Conservation (phyloP, 345 rosid species). For the Populus tremula region DNA sequence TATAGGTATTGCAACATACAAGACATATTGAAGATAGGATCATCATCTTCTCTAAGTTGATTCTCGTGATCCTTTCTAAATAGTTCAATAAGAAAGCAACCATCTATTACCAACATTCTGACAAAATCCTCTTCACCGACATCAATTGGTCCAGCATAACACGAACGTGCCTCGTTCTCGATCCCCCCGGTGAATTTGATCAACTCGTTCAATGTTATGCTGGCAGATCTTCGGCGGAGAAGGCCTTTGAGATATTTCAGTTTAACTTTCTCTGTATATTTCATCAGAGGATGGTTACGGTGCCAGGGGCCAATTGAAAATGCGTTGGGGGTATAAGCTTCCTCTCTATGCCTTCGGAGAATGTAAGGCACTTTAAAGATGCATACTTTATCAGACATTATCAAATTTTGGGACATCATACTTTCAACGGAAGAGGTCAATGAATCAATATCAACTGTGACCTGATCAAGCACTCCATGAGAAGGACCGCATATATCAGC, state of each 20-base stretch:
- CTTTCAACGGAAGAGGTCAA: constrained; percentile 9
- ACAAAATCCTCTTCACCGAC: neutral
- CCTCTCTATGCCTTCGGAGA: constrained; percentile 20
- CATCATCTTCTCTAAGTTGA: constrained; percentile 1
- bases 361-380: constrained; percentile 24
- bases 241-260: constrained; percentile 21
- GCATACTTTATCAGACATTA: constrained; percentile 14
- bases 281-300: neutral
- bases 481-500: too few species aligned
- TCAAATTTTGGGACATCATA: neutral
- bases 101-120: constrained; percentile 26
- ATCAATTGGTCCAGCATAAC: constrained; percentile 10
- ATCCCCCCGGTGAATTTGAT: neutral
- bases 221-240: neutral
- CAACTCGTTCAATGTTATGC: neutral
- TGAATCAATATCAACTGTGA: neutral
- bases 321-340: constrained; percentile 24
- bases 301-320: constrained; percentile 36
- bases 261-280: constrained; percentile 16
- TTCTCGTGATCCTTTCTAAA: constrained; percentile 11
- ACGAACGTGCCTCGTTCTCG: constrained; percentile 15
- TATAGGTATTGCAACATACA: constrained; percentile 25
- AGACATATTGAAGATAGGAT: constrained; percentile 30
- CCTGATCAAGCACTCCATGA: neutral
- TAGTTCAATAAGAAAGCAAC: constrained; percentile 33